Conservation (phyloP, 2,329 filamentous ascomycete genomes). For the Aspergillus sp. region DNA sequence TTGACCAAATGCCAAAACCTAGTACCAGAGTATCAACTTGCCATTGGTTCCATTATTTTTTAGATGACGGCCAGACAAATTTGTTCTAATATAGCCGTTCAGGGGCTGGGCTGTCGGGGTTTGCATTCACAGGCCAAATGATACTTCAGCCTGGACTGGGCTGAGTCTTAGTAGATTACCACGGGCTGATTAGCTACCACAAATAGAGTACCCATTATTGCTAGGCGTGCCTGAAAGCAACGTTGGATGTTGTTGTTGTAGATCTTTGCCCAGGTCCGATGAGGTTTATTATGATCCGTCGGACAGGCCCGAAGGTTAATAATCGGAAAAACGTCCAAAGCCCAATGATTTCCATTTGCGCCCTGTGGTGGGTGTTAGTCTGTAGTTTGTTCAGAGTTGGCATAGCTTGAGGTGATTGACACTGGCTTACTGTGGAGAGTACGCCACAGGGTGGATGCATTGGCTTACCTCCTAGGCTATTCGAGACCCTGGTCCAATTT, state of each 20-base stretch:
- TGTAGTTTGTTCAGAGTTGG: too few relatives aligned
- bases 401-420: background rate
- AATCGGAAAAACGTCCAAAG: background rate
- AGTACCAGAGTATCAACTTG: background rate
- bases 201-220: background rate
- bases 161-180: background rate
- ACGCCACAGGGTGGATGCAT: too few relatives aligned
- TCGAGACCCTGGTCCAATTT: background rate
- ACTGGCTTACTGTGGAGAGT: background rate
- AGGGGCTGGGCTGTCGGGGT: too few relatives aligned
- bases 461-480: background rate
- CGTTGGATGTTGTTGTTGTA: background rate
- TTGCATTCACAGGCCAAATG: background rate
- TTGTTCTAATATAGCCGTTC: too few relatives aligned
- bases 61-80: too few relatives aligned
- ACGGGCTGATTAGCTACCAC: background rate
- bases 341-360: background rate
- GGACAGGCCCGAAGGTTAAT: background rate
- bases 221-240: background rate
- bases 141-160: background rate
- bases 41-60: too few relatives aligned
- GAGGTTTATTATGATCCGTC: background rate
- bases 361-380: too few relatives aligned
- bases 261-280: background rate
- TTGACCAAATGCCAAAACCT: background rate